Percentiles rank a stretch among this genome's conserved stretches.
Conservation (phyloP, 257 asterid genomes). For the Cynanchum wilfordii region DNA sequence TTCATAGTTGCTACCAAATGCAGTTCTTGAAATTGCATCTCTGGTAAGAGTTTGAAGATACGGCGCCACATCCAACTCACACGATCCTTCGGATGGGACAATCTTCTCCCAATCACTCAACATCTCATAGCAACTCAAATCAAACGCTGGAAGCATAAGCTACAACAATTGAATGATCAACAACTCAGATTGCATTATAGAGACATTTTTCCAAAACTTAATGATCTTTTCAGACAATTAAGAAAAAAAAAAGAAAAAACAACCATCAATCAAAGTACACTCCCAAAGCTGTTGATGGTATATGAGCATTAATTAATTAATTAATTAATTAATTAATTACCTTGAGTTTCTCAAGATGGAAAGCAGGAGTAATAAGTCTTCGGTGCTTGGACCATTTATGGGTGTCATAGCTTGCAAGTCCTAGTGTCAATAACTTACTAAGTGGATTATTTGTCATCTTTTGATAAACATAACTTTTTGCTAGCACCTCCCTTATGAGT, state of each 20-base stretch:
- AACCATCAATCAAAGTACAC: no score
- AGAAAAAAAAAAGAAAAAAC: no score
- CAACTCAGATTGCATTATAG: no score
- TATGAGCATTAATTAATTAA: no score
- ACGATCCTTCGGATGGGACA: constrained; percentile 19
- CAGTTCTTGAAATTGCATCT: constrained; percentile 45
- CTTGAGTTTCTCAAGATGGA: constrained; percentile 46
- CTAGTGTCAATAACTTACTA: constrained; percentile 26
- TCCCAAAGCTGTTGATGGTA: no score
- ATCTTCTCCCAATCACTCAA: constrained; percentile 50
- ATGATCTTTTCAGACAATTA: no score
- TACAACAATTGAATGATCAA: constrained; percentile 1
- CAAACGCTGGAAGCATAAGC: constrained; percentile 50
- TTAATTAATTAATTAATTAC: no score
- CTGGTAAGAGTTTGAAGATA: constrained; percentile 44
- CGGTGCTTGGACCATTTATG: constrained; percentile 65
- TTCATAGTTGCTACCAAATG: constrained; percentile 24
- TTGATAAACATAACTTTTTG: constrained; percentile 13
- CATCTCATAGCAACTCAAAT: constrained; percentile 48
- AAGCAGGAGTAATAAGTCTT: constrained; percentile 48
- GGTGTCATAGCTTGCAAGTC: constrained; percentile 31
- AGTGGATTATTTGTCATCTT: constrained; percentile 29
- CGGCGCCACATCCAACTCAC: constrained; percentile 60
- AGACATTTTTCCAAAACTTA: no score
- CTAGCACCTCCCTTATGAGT: constrained; percentile 38